phyloP scores from a whole-genome alignment of 768 basidiomycete genomes.

The Hypholoma fasciculare region DNA sequence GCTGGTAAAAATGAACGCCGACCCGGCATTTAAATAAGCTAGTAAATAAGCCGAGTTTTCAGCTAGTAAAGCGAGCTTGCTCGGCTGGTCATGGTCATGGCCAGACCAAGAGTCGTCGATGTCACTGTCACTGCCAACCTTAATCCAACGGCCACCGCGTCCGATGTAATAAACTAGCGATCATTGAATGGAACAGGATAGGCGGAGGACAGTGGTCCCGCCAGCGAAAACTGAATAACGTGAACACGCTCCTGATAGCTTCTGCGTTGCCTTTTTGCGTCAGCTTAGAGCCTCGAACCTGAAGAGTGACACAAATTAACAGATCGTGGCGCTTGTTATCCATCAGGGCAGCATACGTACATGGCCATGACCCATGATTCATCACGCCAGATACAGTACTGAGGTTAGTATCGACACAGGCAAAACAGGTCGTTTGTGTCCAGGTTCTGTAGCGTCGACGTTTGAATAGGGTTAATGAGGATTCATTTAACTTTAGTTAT shows the following conservation, averaged over 20 bases:
- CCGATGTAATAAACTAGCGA: background rate
- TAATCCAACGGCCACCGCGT: background rate
- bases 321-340: background rate
- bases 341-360: background rate
- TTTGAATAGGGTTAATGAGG: slow-evolving; percentile 5
- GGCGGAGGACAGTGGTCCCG: background rate
- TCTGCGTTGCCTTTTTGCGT: background rate
- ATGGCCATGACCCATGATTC: background rate
- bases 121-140: background rate
- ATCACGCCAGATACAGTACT: background rate
- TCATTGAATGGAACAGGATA: background rate
- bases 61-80: background rate
- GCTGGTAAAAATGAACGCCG: slow-evolving; percentile 2
- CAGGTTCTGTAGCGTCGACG: background rate
- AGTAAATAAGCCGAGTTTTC: background rate
- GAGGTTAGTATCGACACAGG: background rate
- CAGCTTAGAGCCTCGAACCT: no score
- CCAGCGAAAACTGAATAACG: background rate
- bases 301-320: background rate
- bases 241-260: background rate
- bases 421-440: background rate
- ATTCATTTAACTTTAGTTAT: background rate
- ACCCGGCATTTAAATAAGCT: background rate
- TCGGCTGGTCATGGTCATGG: background rate
- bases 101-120: background rate